Base-by-base conservation (phyloP, 169 alveolate genomes). In the Eimeria sp. region DNA sequence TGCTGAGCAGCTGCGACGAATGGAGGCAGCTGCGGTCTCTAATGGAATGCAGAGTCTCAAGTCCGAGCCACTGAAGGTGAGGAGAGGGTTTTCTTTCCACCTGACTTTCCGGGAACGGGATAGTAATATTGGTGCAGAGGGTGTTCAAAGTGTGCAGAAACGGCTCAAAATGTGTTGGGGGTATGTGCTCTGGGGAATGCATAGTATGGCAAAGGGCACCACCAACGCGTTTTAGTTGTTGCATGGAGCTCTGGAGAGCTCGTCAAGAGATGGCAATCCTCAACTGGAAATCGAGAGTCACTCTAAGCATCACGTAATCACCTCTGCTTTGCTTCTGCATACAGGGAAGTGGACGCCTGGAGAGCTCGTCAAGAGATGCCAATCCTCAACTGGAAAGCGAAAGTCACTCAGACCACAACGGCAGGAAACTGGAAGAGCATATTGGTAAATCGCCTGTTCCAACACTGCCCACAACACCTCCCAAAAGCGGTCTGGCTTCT, bases 391-490 rank as follows among this genome's bases (percentile, higher is more conserved):
- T 27, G 51, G 1, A 7, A 65, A 65, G 51, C 13, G 51, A n/a
- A 10, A 30, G 7, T 34, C 25, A 7, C 25, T 10, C 80, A 30
- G 27, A 27, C 90, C 72, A 2, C n/a, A 54, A 14, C n/a, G 63
- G 90, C 63, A 22, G 30, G 30, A 82, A 30, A 73, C 14, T 14
- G 72, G 73, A 30, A 45, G 54, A 82, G 18, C 65, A 27, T 0
- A 6, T 27, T 13, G 90, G 54, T 49, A 82, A 27, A 9, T 20
- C 22, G 72, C 14, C 70, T 22, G 47, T 16, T 16, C 75, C 72
- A 30, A 82, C 90, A 49, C 90, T 73, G 47, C 90, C 90, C 72
- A 82, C 90, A 34, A 73, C 90, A 40, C 90, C 90, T 54, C 72
- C 72, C n/a, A n/a, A 54, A 27, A 73, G 54, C 73, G 49, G 90